Conservation (phyloP, 148 eudicot species). For the Hydrangea macrophylla region DNA sequence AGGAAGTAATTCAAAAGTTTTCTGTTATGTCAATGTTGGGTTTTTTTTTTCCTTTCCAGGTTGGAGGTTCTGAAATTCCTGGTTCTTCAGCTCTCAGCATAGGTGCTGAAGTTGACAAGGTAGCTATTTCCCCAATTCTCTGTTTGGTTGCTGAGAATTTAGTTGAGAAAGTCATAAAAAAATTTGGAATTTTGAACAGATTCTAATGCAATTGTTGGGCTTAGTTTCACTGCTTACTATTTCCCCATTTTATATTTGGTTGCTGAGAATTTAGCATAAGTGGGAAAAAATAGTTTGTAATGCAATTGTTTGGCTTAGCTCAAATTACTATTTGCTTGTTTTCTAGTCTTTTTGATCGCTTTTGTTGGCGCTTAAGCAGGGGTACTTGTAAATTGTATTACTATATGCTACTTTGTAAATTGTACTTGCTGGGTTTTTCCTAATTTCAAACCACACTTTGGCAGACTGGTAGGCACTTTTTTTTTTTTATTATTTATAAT, state of each 20-base stretch:
- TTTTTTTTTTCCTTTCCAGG: conserved; percentile 12
- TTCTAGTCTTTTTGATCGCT: not conserved
- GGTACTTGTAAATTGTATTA: too few species aligned
- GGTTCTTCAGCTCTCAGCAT: conserved; percentile 34
- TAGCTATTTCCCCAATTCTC: conserved; percentile 14
- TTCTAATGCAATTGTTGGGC: too few species aligned
- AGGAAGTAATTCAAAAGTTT: not conserved
- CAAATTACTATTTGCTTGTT: not conserved
- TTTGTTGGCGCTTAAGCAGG: not conserved
- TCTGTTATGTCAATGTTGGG: not conserved
- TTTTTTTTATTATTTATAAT: too few species aligned
- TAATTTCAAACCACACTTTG: too few species aligned
- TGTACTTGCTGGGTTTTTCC: too few species aligned
- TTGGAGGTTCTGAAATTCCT: conserved; percentile 11
- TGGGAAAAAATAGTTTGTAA: too few species aligned
- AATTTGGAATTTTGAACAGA: not conserved
- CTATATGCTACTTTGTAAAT: too few species aligned
- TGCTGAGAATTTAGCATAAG: too few species aligned
- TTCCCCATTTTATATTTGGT: not conserved
- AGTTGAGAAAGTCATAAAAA: not conserved
- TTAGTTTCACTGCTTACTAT: not conserved
- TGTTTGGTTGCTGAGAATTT: not conserved
- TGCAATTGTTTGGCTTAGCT: too few species aligned
- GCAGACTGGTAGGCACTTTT: too few species aligned
- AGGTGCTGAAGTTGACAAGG: conserved; percentile 40